Conservation (phyloP, 1,284 basidiomycete genomes). For the Ceratobasidium sp. region DNA sequence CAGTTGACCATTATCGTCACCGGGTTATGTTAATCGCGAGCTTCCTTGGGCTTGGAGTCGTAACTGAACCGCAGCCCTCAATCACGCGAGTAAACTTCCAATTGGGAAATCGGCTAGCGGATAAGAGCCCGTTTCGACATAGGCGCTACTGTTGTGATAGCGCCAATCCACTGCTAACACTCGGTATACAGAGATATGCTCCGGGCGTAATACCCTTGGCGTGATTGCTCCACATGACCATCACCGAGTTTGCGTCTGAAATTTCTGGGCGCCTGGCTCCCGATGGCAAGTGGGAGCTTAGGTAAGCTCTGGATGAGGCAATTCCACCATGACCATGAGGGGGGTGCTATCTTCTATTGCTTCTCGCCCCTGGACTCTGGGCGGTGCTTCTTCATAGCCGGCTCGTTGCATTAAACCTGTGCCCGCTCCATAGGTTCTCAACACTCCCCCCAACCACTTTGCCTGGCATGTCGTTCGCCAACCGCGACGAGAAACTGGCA, state of each 20-base stretch:
- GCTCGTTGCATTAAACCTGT: slow-evolving; percentile 1
- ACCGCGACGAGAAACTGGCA: slow-evolving; percentile 11
- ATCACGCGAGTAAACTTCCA: slow-evolving; percentile 1
- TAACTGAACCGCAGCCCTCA: too few relatives aligned
- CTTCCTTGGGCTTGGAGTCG: too few relatives aligned
- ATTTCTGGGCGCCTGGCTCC: not conserved
- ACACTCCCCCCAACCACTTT: slow-evolving; percentile 10
- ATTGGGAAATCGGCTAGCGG: slow-evolving; percentile 20
- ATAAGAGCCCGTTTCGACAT: not conserved
- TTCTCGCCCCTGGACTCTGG: slow-evolving; percentile 20
- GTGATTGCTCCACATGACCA: slow-evolving; percentile 22
- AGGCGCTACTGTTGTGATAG: not conserved
- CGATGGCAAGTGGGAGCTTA: not conserved
- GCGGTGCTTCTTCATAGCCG: slow-evolving; percentile 7
- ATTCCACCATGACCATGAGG: not conserved
- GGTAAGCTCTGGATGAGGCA: not conserved
- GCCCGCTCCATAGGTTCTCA: not conserved
- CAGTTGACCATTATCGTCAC: not conserved
- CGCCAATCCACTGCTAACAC: not conserved
- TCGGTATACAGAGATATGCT: slow-evolving; percentile 14
- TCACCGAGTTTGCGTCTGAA: not conserved
- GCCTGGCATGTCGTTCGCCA: slow-evolving; percentile 25
- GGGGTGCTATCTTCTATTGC: slow-evolving; percentile 7
- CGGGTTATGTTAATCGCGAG: not conserved
- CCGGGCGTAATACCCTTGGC: slow-evolving; percentile 23